Evolutionary conservation across 2,329 filamentous ascomycete genomes (phyloP).

Genomic region (Apiospora pterosperma): DNA sequence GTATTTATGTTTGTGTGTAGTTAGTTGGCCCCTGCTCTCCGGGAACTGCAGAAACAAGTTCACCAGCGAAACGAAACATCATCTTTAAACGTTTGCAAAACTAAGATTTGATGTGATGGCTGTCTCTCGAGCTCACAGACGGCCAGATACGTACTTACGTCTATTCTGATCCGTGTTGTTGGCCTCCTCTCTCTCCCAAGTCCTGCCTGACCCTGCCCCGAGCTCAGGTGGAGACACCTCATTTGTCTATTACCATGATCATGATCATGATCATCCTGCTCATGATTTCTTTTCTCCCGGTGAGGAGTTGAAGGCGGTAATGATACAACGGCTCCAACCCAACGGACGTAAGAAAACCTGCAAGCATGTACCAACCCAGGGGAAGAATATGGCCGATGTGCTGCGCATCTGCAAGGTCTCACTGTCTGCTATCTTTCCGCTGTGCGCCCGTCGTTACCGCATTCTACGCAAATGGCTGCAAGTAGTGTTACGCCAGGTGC

Average conservation of each 20-base stretch:
- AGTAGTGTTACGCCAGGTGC: conserved; percentile 18
- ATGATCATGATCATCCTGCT: too few relatives aligned
- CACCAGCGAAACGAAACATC: not conserved
- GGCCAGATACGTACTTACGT: not conserved
- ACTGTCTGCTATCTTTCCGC: not conserved
- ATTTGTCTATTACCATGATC: not conserved
- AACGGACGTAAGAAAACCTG: not conserved
- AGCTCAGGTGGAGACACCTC: not conserved
- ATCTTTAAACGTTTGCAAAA: not conserved
- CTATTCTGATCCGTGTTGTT: not conserved
- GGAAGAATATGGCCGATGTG: not conserved
- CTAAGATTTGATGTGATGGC: not conserved
- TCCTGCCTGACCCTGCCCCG: not conserved
- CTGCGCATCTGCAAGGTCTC: not conserved
- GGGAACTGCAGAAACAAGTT: not conserved
- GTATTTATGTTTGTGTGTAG: conserved; percentile 14
- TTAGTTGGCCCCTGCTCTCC: not conserved
- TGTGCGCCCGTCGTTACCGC: conserved; percentile 2
- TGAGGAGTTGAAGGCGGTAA: not conserved
- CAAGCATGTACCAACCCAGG: not conserved
- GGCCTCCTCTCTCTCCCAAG: not conserved
- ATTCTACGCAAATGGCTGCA: not conserved
- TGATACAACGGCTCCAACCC: not conserved
- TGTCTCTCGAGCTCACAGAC: not conserved
- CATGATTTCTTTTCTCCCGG: not conserved